Percentiles rank a stretch among this genome's conserved stretches.
Evolutionary conservation across 345 rosid species (phyloP).

Genomic region (Gossypium stocksii): DNA sequence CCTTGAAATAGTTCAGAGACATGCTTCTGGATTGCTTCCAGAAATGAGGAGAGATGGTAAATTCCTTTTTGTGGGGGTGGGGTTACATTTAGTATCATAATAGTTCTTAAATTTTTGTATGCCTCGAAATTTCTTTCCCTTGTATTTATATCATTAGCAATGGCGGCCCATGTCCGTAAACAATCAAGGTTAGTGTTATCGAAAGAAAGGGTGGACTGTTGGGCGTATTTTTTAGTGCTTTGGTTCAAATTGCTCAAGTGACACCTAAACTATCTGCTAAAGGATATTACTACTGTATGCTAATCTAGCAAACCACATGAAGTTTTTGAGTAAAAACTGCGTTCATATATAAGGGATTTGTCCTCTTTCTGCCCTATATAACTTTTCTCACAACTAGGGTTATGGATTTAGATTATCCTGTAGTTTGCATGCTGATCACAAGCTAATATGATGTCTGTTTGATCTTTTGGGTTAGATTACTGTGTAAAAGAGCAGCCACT

Average conservation of each 20-base stretch:
- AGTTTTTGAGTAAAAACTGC: neutral
- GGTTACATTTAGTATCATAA: too few species aligned
- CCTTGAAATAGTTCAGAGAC: slow-evolving; percentile 56
- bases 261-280: neutral
- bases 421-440: neutral
- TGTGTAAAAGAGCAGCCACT: slow-evolving; percentile 76
- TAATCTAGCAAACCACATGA: neutral
- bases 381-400: neutral
- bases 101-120: neutral
- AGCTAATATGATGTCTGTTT: neutral
- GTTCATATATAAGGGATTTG: neutral
- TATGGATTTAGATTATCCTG: neutral
- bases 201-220: neutral
- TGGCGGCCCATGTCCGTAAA: neutral
- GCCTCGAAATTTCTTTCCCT: neutral
- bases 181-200: neutral
- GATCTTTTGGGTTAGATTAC: slow-evolving; percentile 49
- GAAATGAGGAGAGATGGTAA: slow-evolving; percentile 83
- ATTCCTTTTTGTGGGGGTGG: neutral
- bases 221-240: neutral
- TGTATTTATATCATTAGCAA: neutral
- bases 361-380: neutral
- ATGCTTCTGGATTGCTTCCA: slow-evolving; percentile 75
- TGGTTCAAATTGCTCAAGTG: neutral
- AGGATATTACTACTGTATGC: neutral